phyloP scores from a whole-genome alignment of 768 basidiomycete species.

The Cantharellus cinnabarinus region DNA sequence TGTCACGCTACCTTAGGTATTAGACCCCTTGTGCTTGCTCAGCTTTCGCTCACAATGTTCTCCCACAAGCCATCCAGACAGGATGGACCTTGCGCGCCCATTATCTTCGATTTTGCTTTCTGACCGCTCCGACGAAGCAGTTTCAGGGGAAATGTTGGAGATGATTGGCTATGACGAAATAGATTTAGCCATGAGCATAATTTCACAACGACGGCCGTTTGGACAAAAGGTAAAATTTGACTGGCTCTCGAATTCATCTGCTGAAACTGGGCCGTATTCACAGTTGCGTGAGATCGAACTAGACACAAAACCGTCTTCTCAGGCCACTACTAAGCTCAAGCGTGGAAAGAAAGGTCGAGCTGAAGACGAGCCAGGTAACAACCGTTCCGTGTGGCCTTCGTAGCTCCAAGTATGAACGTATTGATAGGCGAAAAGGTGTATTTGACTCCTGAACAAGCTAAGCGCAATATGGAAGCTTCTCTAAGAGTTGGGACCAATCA shows the following conservation, averaged over 20 bases:
- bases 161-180: conserved; percentile 70
- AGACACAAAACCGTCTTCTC: too few species aligned
- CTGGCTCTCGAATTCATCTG: neutral
- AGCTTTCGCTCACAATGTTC: neutral
- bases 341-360: too few species aligned
- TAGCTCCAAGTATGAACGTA: neutral
- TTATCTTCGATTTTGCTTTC: neutral
- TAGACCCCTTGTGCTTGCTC: neutral
- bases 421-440: conserved; percentile 4
- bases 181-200: conserved; percentile 51
- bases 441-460: conserved; percentile 30
- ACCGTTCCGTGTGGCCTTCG: too few species aligned
- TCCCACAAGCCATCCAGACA: neutral
- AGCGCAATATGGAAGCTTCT: conserved; percentile 38
- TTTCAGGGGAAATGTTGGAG: conserved; percentile 61
- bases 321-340: too few species aligned
- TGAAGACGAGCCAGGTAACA: too few species aligned
- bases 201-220: conserved; percentile 33
- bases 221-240: conserved; percentile 25
- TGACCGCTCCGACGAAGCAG: conserved; percentile 31
- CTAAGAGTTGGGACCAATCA: conserved; percentile 41
- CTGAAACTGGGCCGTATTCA: neutral
- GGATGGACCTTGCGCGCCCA: neutral
- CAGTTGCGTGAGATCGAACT: neutral
- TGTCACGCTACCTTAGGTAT: neutral